Percentiles rank a stretch among this genome's conserved stretches.
These are phyloP conservation scores for Babjeviella inositovora DNA, from an alignment of 805 yeast species.

Conservation along the genomic window DNA sequence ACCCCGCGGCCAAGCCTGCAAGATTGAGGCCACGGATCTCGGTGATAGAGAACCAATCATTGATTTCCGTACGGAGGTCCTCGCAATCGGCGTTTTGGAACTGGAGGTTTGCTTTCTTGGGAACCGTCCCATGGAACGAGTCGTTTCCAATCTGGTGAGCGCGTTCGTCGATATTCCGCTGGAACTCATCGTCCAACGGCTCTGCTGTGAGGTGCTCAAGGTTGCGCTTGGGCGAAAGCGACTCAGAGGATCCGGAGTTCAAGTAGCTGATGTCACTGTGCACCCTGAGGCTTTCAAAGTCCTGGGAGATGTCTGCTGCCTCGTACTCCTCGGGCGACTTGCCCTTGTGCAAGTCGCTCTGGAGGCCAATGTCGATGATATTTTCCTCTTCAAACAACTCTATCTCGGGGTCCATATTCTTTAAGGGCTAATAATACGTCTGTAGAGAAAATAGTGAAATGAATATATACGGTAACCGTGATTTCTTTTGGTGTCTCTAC, in stretches of 20 bases:
- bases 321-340: slow-evolving; percentile 4
- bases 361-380: slow-evolving; percentile 12
- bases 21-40: too few relatives aligned
- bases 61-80: slow-evolving; percentile 19
- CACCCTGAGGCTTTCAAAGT: slow-evolving; percentile 6
- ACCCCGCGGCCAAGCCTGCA: too few relatives aligned
- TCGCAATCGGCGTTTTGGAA: slow-evolving; percentile 18
- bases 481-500: too few relatives aligned
- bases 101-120: not conserved
- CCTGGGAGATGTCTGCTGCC: slow-evolving; percentile 9
- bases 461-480: too few relatives aligned
- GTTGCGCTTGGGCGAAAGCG: too few relatives aligned
- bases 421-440: not conserved
- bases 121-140: slow-evolving; percentile 1
- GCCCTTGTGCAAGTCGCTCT: too few relatives aligned
- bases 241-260: too few relatives aligned
- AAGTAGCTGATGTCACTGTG: slow-evolving; percentile 14
- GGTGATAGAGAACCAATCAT: slow-evolving; percentile 32
- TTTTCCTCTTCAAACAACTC: slow-evolving; percentile 14
- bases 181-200: slow-evolving; percentile 6
- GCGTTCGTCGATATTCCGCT: slow-evolving; percentile 13
- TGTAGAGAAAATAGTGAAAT: not conserved
- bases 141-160: slow-evolving; percentile 12
- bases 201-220: too few relatives aligned
- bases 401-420: slow-evolving; percentile 3